Base-by-base conservation (phyloP, 257 asterid genomes). In the Phtheirospermum japonicum region DNA sequence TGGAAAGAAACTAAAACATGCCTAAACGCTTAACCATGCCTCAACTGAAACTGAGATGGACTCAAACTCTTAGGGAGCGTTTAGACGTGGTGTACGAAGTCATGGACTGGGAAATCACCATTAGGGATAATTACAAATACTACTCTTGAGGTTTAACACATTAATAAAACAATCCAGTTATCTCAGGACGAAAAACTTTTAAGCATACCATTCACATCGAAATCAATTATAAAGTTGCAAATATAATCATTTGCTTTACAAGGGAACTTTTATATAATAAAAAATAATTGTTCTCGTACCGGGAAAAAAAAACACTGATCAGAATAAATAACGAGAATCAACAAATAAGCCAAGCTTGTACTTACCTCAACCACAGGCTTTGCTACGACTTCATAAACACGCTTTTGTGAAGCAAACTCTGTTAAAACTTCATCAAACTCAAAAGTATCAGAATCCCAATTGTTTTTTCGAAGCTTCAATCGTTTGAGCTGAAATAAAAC, bases 341-440 rank as follows among this genome's bases (percentile, higher is more conserved):
- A 61, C 48, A 40, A 18, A 54, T 14, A 59, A 62, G 14, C 36
- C 26, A 34, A 39, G 64, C 23, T 53, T 14, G 55, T 39, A 34
- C 6, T 57, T 71, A 90, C 96, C 96, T 88, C 96, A 72, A 90
- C 95, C 0, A 90, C 98, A 55, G 98, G 98, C 80, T 86, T 90
- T 57, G 96, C 98, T 51, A 90, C 96, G 40, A 73, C 94, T 85
- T 90, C 96, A 30, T 85, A 90, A n/a, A 88, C 96, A 54, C 96
- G 95, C 65, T 82, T 88, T 66, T 90, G 96, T 9, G 98, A 90
- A 42, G 98, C 81, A 71, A 76, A 80, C 63, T 90, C 98, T 0
- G 96, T 83, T 9, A 90, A 78, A 48, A 90, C 88, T 71, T 90
- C 96, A 73, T 88, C 98, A 31, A 90, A 90, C 79, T 90, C 98